Percentiles rank a stretch among this genome's conserved stretches.
phyloP scores from a whole-genome alignment of 2,329 filamentous ascomycete species.

The Aspergillus hortae region DNA sequence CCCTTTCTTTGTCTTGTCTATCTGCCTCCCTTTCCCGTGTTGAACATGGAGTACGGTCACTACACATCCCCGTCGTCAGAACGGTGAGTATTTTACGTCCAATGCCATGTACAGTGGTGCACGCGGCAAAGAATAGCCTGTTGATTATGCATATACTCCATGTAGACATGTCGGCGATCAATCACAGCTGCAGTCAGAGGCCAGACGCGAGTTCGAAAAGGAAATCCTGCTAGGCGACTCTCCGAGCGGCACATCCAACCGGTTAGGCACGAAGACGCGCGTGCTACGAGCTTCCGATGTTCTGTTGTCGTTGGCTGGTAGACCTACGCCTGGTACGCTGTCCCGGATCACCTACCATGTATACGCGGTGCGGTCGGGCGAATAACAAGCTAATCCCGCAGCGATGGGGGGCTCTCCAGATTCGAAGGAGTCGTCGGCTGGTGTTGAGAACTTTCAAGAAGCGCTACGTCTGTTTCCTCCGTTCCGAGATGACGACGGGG shows the following conservation, averaged over 20 bases:
- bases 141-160: conserved; percentile 1
- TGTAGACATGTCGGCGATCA: conserved; percentile 10
- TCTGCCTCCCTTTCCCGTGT: background rate
- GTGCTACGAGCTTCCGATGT: conserved; percentile 22
- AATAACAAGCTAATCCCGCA: conserved; percentile 3
- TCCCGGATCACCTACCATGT: conserved; percentile 4
- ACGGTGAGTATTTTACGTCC: conserved; percentile 9
- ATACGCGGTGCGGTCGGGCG: background rate
- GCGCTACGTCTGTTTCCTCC: conserved; percentile 26
- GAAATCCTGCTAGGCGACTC: conserved; percentile 14
- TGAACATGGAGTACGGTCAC: conserved; percentile 10
- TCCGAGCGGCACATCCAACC: conserved; percentile 9
- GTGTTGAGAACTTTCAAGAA: conserved; percentile 24
- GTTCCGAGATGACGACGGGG: conserved; percentile 22
- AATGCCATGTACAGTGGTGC: conserved; percentile 1
- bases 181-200: conserved; percentile 5
- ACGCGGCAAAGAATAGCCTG: background rate
- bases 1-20: conserved; percentile 1
- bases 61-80: conserved; percentile 7
- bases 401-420: conserved; percentile 4
- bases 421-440: conserved; percentile 9
- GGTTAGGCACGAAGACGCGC: conserved; percentile 14
- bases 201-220: conserved; percentile 17
- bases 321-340: conserved; percentile 16
- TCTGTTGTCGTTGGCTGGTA: conserved; percentile 18